Base-by-base conservation (phyloP, 2,329 filamentous ascomycete genomes). In the Westerdykella aurantiaca region DNA sequence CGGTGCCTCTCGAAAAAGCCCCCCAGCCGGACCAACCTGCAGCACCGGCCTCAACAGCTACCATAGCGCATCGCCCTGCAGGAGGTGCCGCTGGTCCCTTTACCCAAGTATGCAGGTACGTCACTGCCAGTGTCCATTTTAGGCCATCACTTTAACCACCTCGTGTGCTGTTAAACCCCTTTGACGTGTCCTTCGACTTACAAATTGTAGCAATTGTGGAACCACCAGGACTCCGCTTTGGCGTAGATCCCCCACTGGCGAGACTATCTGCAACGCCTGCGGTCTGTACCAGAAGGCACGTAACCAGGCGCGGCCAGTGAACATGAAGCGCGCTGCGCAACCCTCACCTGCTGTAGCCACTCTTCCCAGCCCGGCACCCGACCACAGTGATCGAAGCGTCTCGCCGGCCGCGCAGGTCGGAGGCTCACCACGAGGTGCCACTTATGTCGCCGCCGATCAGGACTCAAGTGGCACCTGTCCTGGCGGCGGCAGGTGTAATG, bases 241-340 rank as follows among this genome's bases (percentile, higher is more conserved):
- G 93, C 82, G 93, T 63, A 81, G 93, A 60, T 95, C 91, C 13
- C 91, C 91, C 0, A 83, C 90, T 58, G 93, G 93, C 23, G 86
- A 88, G 43, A 96, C 89, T 22, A 97, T 98, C 47, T 98, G 93
- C 72, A 98, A 98, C 69, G 93, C 93, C 5, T 98, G 93, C 62
- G 93, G 93, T 34, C 77, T 98, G 13, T 98, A 98, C 67, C 76
- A 88, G 50, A 97, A 97, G 68, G 90, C 91, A 9, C 82, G 93
- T 53, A 97, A 97, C 64, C 86, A 91, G 49, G 82, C 88, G 56
- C 82, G 93, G 40, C 93, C 93, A 12, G 93, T 88, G 6, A 95
- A 89, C 57, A 73, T 96, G 45, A 96, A 95, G 70, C 85, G 89
- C 48, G 81, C 85, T 10, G 77, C 81, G 22, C 65, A 69, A 41